Base-by-base conservation (phyloP, 306 rosid genomes). In the Vicia sativa region DNA sequence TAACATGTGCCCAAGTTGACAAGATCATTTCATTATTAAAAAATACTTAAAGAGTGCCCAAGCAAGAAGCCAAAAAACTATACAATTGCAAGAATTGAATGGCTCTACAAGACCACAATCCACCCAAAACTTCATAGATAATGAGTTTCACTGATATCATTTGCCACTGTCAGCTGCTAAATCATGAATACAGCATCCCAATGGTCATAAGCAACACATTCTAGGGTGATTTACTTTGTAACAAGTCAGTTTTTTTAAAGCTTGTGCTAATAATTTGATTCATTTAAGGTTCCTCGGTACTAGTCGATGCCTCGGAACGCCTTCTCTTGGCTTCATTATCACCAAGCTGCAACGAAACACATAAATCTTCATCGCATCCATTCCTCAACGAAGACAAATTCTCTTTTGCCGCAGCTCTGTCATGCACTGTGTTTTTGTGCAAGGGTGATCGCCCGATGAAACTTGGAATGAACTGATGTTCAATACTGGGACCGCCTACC, bases 401-500 rank as follows among this genome's bases (percentile, higher is more conserved):
- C 78, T 90, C 92, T 7, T 89, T 59, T 58, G 77, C 71, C 53
- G 75, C 82, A 14, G 72, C 72, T 70, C 71, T 81, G 13, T 71
- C 89, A 65, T 67, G 78, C 39, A 45, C 19, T 55, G 43, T 81
- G 71, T 81, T 81, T 48, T 73, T 84, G 82, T 85, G 91, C 42
- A 87, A 72, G 0, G 95, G 97, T 25, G 97, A 93, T n/a, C 84
- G 77, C 39, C 85, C 77, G 0, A 21, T 16, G 82, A 82, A 87
- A 79, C 97, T 90, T 3, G 99, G 96, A 60, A 93, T 93, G 50
- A 93, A 93, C 79, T 93, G 99, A 75, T 85, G 99, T 59, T 93
- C 99, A 0, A 93, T 72, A 39, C 91, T 93, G 0, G 91, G 91
- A 73, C 79, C 50, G 1, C 50, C 89, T 44, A 58, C 82, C 79